Evolutionary conservation across 2,329 filamentous ascomycete species (phyloP).

Genomic region (Samsoniella hepiali): DNA sequence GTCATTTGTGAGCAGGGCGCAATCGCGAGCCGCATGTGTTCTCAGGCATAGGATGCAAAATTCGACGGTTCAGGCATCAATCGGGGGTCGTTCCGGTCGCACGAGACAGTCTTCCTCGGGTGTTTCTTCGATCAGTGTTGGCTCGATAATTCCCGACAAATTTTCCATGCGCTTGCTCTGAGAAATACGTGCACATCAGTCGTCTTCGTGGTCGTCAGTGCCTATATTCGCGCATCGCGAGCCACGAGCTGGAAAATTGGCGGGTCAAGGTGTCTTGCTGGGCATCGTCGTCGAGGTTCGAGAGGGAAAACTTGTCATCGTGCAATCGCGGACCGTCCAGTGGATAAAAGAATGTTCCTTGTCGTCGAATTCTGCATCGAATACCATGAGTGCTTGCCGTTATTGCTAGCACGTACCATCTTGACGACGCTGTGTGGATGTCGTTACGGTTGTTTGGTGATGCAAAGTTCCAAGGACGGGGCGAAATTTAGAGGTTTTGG

Average conservation of each 20-base stretch:
- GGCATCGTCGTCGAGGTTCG: neutral
- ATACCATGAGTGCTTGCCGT: slow-evolving; percentile 7
- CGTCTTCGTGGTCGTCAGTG: neutral
- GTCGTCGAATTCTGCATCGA: slow-evolving; percentile 18
- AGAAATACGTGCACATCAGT: neutral
- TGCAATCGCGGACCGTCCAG: slow-evolving; percentile 26
- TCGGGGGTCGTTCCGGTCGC: slow-evolving; percentile 17
- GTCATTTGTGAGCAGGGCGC: slow-evolving; percentile 4
- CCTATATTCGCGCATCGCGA: neutral
- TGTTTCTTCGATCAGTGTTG: neutral
- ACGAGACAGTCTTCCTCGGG: slow-evolving; percentile 23
- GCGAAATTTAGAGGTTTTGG: slow-evolving; percentile 42
- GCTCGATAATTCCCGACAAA: neutral
- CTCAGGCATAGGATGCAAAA: slow-evolving; percentile 14
- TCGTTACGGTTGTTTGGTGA: slow-evolving; percentile 43
- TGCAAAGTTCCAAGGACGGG: slow-evolving; percentile 37
- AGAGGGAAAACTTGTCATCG: slow-evolving; percentile 29
- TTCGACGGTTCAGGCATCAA: slow-evolving; percentile 1
- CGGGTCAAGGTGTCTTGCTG: neutral
- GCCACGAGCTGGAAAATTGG: neutral
- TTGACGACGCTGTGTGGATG: slow-evolving; percentile 46
- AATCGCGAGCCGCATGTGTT: neutral
- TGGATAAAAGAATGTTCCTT: slow-evolving; percentile 17
- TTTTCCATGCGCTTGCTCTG: neutral
- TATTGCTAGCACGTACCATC: slow-evolving; percentile 40